These are phyloP conservation scores for Xylariaceae sp. DNA, from an alignment of 2,329 filamentous ascomycete genomes.

Conservation along the genomic window DNA sequence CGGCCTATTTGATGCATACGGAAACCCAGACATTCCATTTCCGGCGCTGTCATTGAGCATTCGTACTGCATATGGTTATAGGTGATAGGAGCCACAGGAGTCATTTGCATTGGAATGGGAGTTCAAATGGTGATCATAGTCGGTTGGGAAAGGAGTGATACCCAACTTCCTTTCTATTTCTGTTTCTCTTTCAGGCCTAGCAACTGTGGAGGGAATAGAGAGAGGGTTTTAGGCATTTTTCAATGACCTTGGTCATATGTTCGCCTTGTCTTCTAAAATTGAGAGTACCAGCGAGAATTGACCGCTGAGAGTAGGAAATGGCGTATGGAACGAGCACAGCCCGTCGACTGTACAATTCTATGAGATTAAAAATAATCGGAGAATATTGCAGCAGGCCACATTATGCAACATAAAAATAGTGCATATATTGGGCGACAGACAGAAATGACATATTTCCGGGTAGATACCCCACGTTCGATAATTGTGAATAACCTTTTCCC, in stretches of 20 bases:
- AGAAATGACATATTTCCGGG: too few species aligned
- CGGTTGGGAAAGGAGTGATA: conserved; percentile 21
- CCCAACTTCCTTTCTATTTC: conserved; percentile 14
- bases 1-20: background rate
- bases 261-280: background rate
- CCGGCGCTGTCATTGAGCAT: conserved; percentile 1
- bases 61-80: conserved; percentile 16
- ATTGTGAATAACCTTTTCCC: too few species aligned
- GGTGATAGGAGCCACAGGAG: conserved; percentile 1
- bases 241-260: conserved; percentile 1
- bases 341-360: too few species aligned
- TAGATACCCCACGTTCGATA: too few species aligned
- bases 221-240: conserved; percentile 14
- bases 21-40: background rate
- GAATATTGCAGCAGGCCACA: too few species aligned
- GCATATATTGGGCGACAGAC: too few species aligned
- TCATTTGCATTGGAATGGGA: conserved; percentile 26
- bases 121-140: conserved; percentile 17
- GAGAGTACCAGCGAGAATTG: too few species aligned
- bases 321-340: too few species aligned
- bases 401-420: too few species aligned
- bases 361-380: too few species aligned
- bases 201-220: background rate
- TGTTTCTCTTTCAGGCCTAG: conserved; percentile 2
- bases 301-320: too few species aligned